Conservation (phyloP, 2,329 filamentous ascomycete species). For the Bipolaris bicolor region DNA sequence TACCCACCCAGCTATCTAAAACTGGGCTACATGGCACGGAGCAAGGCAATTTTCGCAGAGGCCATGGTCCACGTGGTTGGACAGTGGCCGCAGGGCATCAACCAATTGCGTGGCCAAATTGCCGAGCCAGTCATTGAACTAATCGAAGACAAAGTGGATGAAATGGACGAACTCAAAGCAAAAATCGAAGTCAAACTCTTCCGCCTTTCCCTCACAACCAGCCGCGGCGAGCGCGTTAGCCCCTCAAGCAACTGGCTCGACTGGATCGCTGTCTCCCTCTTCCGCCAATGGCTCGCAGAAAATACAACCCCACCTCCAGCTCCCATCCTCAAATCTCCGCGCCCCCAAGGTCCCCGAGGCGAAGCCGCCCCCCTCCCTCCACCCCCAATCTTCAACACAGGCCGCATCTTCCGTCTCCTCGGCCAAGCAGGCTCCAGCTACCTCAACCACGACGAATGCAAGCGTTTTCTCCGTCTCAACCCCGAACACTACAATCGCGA, state of each 20-base stretch:
- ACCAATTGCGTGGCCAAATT: constrained; percentile 73
- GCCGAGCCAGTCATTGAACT: constrained; percentile 81
- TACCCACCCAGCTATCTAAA: constrained; percentile 93
- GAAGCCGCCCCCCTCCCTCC: constrained; percentile 39
- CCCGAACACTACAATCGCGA: constrained; percentile 85
- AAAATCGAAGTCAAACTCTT: constrained; percentile 83
- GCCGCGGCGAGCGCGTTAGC: constrained; percentile 79
- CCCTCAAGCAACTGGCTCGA: constrained; percentile 82
- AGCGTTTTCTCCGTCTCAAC: constrained; percentile 83
- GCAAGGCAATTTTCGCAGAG: constrained; percentile 75
- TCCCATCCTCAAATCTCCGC: constrained; percentile 56
- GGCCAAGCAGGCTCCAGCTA: constrained; percentile 71
- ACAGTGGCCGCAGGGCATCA: constrained; percentile 84
- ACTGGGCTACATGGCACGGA: constrained; percentile 83
- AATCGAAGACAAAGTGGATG: constrained; percentile 94
- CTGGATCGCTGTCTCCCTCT: constrained; percentile 86
- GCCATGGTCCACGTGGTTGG: constrained; percentile 93
- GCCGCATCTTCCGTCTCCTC: constrained; percentile 78
- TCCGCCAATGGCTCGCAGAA: constrained; percentile 91
- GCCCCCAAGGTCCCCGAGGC: constrained; percentile 40
- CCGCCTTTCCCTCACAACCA: constrained; percentile 77
- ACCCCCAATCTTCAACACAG: constrained; percentile 62
- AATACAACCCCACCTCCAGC: constrained; percentile 77
- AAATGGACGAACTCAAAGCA: constrained; percentile 81
- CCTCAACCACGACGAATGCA: constrained; percentile 84